Evolutionary conservation across 2,329 filamentous ascomycete species (phyloP).

Genomic region (Venturia effusa): DNA sequence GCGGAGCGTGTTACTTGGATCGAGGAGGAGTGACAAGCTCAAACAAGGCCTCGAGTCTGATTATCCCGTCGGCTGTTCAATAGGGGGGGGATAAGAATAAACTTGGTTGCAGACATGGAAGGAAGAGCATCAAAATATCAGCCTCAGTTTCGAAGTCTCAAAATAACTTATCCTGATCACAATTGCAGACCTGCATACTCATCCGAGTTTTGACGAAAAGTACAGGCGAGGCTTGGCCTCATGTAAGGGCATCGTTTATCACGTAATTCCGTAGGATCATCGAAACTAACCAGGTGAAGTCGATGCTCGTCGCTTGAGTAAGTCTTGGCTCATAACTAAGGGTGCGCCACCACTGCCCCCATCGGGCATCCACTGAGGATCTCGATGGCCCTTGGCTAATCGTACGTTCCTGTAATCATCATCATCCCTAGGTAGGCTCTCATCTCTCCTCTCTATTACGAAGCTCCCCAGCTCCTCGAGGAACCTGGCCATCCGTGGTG

Average conservation of each 20-base stretch:
- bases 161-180: too few species aligned
- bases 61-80: too few species aligned
- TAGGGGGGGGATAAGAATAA: too few species aligned
- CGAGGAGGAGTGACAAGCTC: too few species aligned
- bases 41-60: too few species aligned
- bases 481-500: neutral
- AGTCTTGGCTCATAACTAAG: neutral
- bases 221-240: neutral
- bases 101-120: too few species aligned
- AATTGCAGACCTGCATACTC: too few species aligned
- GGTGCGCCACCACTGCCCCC: neutral
- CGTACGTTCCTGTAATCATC: neutral
- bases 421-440: neutral
- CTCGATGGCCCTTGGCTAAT: neutral
- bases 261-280: neutral
- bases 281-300: neutral
- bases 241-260: too few species aligned
- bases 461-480: neutral
- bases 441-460: neutral
- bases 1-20: too few species aligned
- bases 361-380: neutral
- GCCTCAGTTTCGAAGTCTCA: too few species aligned
- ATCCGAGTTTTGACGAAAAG: neutral
- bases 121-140: too few species aligned
- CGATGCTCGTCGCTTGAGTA: neutral